Percentiles rank a stretch among this genome's conserved stretches.
Conservation (phyloP, 768 basidiomycete genomes). For the Termitomyces sp. region DNA sequence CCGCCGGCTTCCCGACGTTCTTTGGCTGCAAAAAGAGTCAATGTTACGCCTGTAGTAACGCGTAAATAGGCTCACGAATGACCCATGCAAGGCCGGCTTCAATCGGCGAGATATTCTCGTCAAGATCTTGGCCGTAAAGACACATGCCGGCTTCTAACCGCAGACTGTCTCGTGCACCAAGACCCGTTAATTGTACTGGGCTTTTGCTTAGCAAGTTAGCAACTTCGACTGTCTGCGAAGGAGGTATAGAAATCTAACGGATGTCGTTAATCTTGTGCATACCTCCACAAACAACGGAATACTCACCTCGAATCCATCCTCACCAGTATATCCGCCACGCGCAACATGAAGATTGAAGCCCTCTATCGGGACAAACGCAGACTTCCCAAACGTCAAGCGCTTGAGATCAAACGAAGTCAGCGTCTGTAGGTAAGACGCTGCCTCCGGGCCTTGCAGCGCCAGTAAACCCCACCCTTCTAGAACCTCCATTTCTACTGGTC, state of each 20-base stretch:
- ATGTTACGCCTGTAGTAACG: background rate
- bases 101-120: conserved; percentile 80
- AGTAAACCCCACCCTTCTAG: conserved; percentile 84
- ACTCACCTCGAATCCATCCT: conserved; percentile 92
- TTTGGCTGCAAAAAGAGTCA: conserved; percentile 51
- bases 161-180: conserved; percentile 92
- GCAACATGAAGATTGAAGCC: conserved; percentile 83
- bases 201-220: conserved; percentile 58
- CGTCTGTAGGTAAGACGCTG: conserved; percentile 73
- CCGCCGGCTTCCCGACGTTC: conserved; percentile 63
- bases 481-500: conserved; percentile 74
- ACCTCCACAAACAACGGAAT: background rate
- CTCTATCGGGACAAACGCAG: conserved; percentile 74
- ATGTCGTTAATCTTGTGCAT: background rate
- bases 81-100: conserved; percentile 94
- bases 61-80: conserved; percentile 53
- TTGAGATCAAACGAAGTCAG: conserved; percentile 72
- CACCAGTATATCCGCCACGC: conserved; percentile 95
- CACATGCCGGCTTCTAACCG: conserved; percentile 96
- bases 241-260: conserved; percentile 81
- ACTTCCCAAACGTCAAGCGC: conserved; percentile 77
- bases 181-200: conserved; percentile 79
- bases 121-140: conserved; percentile 90
- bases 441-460: conserved; percentile 88
- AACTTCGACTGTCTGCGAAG: conserved; percentile 65